Evolutionary conservation across 257 asterid species (phyloP), one percentile per base, ranked within the genome.

Genomic region (Parsonsia alboflavescens): DNA sequence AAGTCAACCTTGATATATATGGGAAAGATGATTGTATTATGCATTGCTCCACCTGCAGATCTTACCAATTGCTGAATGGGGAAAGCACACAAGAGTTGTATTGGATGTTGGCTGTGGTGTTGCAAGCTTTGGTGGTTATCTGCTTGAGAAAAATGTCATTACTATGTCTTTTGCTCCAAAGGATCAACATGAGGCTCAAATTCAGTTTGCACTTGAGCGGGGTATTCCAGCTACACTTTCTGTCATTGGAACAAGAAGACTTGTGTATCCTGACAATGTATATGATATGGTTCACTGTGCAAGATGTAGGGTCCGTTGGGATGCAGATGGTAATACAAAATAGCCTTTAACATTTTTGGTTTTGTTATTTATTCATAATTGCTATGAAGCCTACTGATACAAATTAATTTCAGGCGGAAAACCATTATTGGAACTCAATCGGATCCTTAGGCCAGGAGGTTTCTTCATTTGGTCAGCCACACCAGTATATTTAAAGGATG

Each of bases 41-140:
- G 62, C 70, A 44, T 54, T 17, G 65, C 42, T 68, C 58, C 42
- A 56, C 30, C 30, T 74, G 61, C 81, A 81, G 84, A 49, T 80
- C 65, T 65, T 81, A 33, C 79, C 71, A 16, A 46, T 64, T n/a
- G 57, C 77, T 73, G 64, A 78, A 69, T 81, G 84, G 84, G 84
- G 84, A 44, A 70, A 81, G 57, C 76, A 50, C 67, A 61, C 72
- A 2, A 80, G 82, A 66, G 84, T 81, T 19, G 70, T 81, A 62
- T 74, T 81, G 78, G 84, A 81, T 68, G 84, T 80, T 73, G 84
- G 84, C 4, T 80, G 84, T 48, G 84, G 84, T 50, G 84, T 81
- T 42, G 84, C 84, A 26, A 81, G 84, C 45, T 81, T 81, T 39
- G 84, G 84, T 52, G 84, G 84, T 45, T 81, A 69, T 46, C 76